These are phyloP conservation scores for Phlegmacium glaucopus DNA, from an alignment of 768 basidiomycete genomes.

Conservation along the genomic window DNA sequence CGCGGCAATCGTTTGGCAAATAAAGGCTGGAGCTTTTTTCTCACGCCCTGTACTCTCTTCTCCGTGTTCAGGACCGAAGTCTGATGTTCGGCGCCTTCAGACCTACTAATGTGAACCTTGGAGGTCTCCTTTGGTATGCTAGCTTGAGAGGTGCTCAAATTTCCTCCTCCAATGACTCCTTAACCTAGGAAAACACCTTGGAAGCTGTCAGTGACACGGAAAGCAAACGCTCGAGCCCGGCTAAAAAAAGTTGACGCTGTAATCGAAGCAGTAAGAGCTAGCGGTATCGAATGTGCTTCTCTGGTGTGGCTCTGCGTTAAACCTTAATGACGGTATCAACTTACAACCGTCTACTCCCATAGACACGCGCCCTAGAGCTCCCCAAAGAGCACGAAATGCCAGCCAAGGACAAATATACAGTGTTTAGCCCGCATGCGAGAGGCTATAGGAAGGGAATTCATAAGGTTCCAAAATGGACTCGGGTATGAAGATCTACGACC, in stretches of 20 bases:
- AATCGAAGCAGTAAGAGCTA: slow-evolving; percentile 80
- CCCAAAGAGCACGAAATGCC: slow-evolving; percentile 95
- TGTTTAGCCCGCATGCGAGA: slow-evolving; percentile 63
- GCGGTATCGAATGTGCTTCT: slow-evolving; percentile 74
- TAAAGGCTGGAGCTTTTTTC: slow-evolving; percentile 17
- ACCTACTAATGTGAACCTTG: slow-evolving; percentile 56
- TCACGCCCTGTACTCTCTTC: slow-evolving; percentile 22
- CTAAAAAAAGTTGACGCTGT: slow-evolving; percentile 93
- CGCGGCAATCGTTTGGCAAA: too few relatives aligned
- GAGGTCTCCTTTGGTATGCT: slow-evolving; percentile 81
- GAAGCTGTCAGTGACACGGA: slow-evolving; percentile 87
- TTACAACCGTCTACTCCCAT: not conserved
- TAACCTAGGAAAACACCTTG: slow-evolving; percentile 85
- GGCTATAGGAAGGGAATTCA: slow-evolving; percentile 95
- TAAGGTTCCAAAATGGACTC: slow-evolving; percentile 96
- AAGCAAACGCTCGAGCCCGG: slow-evolving; percentile 85
- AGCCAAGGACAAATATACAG: slow-evolving; percentile 92
- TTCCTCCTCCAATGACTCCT: slow-evolving; percentile 3
- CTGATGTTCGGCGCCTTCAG: slow-evolving; percentile 88
- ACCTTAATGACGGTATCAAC: not conserved
- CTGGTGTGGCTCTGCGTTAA: slow-evolving; percentile 51
- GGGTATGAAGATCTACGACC: slow-evolving; percentile 47
- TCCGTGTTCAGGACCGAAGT: slow-evolving; percentile 7
- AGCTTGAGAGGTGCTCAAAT: not conserved
- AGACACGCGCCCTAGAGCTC: slow-evolving; percentile 75